Conservation (phyloP, 129 eudicot species). For the Calendula officinalis region DNA sequence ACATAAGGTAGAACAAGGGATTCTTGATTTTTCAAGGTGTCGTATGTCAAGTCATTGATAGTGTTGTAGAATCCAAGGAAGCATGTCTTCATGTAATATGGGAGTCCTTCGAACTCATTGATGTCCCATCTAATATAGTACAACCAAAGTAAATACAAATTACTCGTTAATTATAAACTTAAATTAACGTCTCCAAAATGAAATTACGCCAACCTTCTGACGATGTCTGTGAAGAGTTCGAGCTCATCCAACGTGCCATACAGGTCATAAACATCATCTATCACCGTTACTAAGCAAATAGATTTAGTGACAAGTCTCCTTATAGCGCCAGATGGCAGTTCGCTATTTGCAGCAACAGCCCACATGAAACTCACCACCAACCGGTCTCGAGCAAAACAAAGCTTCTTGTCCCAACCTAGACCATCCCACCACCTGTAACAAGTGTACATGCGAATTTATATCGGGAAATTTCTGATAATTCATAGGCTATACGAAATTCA, state of each 20-base stretch:
- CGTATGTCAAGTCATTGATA: conserved; percentile 41
- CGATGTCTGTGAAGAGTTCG: conserved; percentile 30
- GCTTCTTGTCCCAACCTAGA: conserved; percentile 23
- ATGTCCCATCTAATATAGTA: conserved; percentile 48
- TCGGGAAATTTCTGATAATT: too few species aligned
- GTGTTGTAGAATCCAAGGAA: conserved; percentile 31
- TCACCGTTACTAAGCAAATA: conserved; percentile 16
- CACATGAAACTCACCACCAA: conserved; percentile 39
- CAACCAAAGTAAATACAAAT: too few species aligned
- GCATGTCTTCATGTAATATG: conserved; percentile 41
- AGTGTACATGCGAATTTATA: not conserved
- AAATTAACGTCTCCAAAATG: too few species aligned
- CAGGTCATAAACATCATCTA: conserved; percentile 37
- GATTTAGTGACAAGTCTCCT: conserved; percentile 30
- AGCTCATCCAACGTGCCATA: conserved; percentile 44
- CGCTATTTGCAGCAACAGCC: conserved; percentile 12
- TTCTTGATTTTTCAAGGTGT: conserved; percentile 35
- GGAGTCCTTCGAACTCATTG: conserved; percentile 41
- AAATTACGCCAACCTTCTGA: conserved; percentile 29
- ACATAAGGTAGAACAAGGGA: conserved; percentile 29
- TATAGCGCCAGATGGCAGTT: conserved; percentile 19
- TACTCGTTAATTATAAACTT: too few species aligned
- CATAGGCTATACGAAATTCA: too few species aligned
- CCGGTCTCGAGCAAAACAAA: conserved; percentile 43
- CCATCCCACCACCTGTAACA: conserved; percentile 43